A percentile compares a stretch with the other conserved stretches of the same genome.
These are phyloP conservation scores for Leccinum subrobustum DNA, from an alignment of 1,284 basidiomycete species.

Conservation along the genomic window DNA sequence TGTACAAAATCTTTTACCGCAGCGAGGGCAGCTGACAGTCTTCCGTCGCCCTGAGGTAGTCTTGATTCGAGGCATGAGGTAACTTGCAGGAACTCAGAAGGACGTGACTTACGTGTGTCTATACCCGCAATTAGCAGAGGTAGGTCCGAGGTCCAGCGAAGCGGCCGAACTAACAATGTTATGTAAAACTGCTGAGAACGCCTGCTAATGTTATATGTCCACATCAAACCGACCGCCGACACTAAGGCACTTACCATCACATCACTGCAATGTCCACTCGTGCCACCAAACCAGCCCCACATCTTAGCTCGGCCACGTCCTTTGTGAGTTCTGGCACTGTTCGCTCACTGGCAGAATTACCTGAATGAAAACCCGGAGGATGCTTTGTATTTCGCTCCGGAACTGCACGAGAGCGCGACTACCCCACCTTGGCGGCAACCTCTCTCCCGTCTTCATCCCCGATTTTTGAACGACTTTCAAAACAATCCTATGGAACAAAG, in stretches of 20 bases:
- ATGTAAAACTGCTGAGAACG: too few species aligned
- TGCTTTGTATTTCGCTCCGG: neutral
- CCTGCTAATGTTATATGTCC: neutral
- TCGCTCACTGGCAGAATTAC: neutral
- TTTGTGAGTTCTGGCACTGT: neutral
- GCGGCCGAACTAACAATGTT: too few species aligned
- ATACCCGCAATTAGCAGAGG: neutral
- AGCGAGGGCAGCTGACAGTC: neutral
- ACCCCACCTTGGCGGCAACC: neutral
- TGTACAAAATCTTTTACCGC: neutral
- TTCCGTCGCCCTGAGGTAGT: neutral
- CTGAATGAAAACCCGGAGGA: neutral
- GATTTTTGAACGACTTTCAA: neutral
- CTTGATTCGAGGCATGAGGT: neutral
- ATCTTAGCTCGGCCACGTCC: neutral
- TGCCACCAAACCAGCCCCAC: neutral
- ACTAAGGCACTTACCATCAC: neutral
- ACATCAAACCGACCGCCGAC: neutral
- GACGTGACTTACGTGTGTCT: neutral
- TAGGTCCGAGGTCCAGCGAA: too few species aligned
- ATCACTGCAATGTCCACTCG: neutral
- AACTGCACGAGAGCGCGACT: neutral
- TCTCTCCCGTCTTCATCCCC: neutral
- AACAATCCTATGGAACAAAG: neutral
- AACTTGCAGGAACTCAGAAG: neutral